Percentiles rank a stretch among this genome's conserved stretches.
These are phyloP conservation scores for Eimeria necatrix DNA, from an alignment of 169 alveolate genomes.

Conservation along the genomic window DNA sequence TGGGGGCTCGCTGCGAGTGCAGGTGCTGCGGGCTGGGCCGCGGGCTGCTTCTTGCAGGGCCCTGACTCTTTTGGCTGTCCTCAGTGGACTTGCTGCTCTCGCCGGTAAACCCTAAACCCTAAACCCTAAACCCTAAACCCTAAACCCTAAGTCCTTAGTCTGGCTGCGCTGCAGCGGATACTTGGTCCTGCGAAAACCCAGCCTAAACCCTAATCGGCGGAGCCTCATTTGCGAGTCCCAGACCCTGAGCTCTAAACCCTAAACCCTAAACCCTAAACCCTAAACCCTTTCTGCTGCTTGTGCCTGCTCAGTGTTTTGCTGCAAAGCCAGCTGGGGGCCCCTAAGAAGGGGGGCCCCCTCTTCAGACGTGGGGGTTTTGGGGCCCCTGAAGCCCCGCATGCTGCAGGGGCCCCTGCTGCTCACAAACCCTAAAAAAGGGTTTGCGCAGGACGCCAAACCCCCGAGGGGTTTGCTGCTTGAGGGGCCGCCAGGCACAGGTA, in stretches of 20 bases:
- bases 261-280: no score
- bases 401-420: constrained; percentile 76
- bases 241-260: no score
- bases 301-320: no score
- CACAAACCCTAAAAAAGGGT: constrained; percentile 93
- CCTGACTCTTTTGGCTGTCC: neutral
- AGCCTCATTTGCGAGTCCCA: no score
- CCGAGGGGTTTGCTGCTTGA: constrained; percentile 98
- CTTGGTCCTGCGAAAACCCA: no score
- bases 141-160: neutral
- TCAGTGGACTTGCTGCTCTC: neutral
- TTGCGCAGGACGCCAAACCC: constrained; percentile 95
- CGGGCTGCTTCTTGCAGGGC: neutral
- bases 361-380: neutral
- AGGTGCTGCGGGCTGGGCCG: neutral
- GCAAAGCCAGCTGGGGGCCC: no score
- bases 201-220: no score
- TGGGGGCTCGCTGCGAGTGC: neutral
- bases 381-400: neutral
- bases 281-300: no score
- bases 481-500: constrained; percentile 95
- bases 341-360: no score
- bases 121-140: neutral
- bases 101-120: neutral
- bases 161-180: no score